Evolutionary conservation across 345 rosid species (phyloP).

Genomic region (Arabis hirsuta): DNA sequence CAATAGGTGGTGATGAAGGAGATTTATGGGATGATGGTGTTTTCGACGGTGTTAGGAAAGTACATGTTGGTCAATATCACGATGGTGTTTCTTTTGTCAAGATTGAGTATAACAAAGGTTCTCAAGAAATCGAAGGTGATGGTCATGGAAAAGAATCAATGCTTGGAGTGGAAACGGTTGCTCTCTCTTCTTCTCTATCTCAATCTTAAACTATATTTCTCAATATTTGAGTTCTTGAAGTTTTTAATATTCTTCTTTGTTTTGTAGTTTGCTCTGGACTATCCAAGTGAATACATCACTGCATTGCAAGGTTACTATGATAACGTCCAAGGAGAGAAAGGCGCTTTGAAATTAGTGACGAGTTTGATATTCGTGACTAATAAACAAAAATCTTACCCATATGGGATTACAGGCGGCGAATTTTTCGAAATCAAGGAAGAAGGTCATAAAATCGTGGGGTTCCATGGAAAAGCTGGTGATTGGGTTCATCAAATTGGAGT

Average conservation of each 20-base stretch:
- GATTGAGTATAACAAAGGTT: constrained; percentile 28
- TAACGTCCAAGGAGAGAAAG: not conserved
- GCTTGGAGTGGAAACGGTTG: not conserved
- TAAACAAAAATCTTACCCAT: constrained; percentile 16
- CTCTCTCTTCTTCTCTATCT: not conserved
- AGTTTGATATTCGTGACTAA: constrained; percentile 21
- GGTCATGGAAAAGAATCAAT: not conserved
- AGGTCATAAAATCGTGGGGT: constrained; percentile 19
- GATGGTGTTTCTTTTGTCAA: constrained; percentile 15
- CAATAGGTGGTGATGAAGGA: constrained; percentile 21
- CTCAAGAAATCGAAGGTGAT: not conserved
- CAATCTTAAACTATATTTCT: not conserved
- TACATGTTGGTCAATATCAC: not conserved
- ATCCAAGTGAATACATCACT: constrained; percentile 21
- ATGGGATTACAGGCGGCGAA: not conserved
- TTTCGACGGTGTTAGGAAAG: constrained; percentile 2
- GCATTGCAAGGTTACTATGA: not conserved
- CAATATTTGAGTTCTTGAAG: not conserved
- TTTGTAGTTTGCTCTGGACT: constrained; percentile 17
- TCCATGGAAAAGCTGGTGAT: constrained; percentile 23
- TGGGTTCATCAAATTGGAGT: constrained; percentile 22
- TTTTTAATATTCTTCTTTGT: not conserved
- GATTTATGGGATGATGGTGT: constrained; percentile 23
- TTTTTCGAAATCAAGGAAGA: not conserved
- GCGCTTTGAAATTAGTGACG: not conserved